phyloP scores from a whole-genome alignment of 2,329 filamentous ascomycete genomes.

The Pyrenochaeta sp. region DNA sequence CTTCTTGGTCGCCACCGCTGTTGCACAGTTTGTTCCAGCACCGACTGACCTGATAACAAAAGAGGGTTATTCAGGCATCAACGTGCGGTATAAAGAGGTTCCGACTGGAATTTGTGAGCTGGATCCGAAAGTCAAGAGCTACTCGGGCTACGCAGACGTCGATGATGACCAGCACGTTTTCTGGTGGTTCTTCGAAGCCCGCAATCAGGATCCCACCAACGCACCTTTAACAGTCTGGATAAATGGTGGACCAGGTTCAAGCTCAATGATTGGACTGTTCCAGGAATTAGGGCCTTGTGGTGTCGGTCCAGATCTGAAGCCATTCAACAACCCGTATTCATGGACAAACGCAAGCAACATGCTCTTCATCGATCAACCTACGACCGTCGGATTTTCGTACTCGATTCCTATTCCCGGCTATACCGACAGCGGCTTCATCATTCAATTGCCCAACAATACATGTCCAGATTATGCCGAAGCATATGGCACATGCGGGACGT shows the following conservation, averaged over 20 bases:
- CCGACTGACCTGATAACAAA: slow-evolving; percentile 55
- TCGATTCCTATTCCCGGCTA: slow-evolving; percentile 55
- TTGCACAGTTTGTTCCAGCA: slow-evolving; percentile 56
- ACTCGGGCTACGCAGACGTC: slow-evolving; percentile 64
- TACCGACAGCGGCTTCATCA: slow-evolving; percentile 47
- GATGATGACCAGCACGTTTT: slow-evolving; percentile 62
- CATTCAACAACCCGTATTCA: slow-evolving; percentile 68
- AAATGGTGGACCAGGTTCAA: slow-evolving; percentile 64
- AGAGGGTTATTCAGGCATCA: slow-evolving; percentile 57
- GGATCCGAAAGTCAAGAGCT: slow-evolving; percentile 64
- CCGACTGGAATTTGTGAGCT: slow-evolving; percentile 64
- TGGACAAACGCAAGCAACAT: slow-evolving; percentile 72
- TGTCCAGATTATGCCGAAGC: slow-evolving; percentile 61
- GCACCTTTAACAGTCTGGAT: slow-evolving; percentile 70
- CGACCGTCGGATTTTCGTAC: slow-evolving; percentile 67
- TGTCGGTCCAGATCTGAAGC: slow-evolving; percentile 56
- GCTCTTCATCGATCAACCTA: slow-evolving; percentile 75
- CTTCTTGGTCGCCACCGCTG: slow-evolving; percentile 27
- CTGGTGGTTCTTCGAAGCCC: slow-evolving; percentile 66
- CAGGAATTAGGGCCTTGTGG: slow-evolving; percentile 63
- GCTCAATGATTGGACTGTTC: slow-evolving; percentile 65
- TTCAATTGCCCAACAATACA: slow-evolving; percentile 56
- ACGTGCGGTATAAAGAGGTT: slow-evolving; percentile 67
- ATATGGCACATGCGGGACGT: slow-evolving; percentile 62
- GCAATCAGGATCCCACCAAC: slow-evolving; percentile 57